phyloP scores from a whole-genome alignment of 1,284 basidiomycete genomes.

The Chalciporus sp. region DNA sequence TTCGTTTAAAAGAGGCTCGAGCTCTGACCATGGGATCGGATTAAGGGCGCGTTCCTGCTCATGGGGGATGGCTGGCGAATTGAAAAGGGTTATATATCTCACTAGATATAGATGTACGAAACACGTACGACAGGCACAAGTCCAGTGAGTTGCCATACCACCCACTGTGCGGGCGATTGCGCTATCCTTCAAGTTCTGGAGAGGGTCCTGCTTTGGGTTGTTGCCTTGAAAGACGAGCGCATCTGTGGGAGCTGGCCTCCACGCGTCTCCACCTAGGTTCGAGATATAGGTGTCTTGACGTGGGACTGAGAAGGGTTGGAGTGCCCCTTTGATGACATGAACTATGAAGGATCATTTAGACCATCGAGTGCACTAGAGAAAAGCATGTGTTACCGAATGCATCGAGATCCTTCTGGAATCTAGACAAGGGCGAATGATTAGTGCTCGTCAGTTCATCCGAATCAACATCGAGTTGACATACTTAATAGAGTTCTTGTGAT shows the following conservation, averaged over 20 bases:
- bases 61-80: not conserved
- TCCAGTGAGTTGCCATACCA: not conserved
- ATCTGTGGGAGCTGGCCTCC: not conserved
- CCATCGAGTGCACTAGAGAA: not conserved
- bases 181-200: not conserved
- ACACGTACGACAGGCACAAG: not conserved
- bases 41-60: not conserved
- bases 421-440: not conserved
- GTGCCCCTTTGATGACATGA: not conserved
- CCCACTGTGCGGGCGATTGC: not conserved
- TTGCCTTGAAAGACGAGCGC: not conserved
- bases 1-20: not conserved
- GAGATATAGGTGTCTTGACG: not conserved
- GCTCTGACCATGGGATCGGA: not conserved
- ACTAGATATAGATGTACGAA: not conserved
- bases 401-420: not conserved
- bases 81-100: too few species aligned
- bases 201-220: not conserved
- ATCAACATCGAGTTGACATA: not conserved
- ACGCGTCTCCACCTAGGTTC: not conserved
- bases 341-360: not conserved
- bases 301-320: not conserved
- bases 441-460: not conserved
- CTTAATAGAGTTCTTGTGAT: not conserved
- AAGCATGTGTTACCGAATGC: not conserved